Conservation (phyloP, 495 filamentous ascomycete species). For the Penicillium cosmopolitanum region DNA sequence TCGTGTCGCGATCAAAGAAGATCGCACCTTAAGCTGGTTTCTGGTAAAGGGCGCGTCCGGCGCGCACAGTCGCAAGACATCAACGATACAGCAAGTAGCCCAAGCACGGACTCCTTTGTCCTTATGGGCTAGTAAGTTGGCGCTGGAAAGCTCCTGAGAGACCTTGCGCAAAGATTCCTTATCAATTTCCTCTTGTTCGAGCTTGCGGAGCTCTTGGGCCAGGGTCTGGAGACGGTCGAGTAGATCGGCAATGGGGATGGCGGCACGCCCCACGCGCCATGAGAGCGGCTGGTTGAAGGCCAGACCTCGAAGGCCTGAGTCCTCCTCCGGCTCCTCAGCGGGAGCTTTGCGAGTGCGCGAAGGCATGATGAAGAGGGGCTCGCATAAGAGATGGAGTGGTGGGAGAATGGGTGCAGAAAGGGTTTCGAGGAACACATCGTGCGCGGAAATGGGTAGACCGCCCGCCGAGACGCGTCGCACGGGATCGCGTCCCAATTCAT, state of each 20-base stretch:
- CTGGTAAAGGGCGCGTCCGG: slow-evolving; percentile 94
- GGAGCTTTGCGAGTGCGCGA: slow-evolving; percentile 52
- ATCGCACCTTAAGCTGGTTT: slow-evolving; percentile 81
- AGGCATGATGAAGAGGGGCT: slow-evolving; percentile 45
- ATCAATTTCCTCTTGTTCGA: slow-evolving; percentile 87
- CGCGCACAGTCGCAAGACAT: slow-evolving; percentile 91
- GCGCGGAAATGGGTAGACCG: slow-evolving; percentile 17
- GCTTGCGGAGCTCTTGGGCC: slow-evolving; percentile 77
- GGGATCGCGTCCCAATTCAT: slow-evolving; percentile 23
- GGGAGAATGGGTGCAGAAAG: slow-evolving; percentile 26
- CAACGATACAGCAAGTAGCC: slow-evolving; percentile 86
- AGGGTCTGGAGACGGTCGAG: slow-evolving; percentile 79
- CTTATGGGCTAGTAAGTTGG: slow-evolving; percentile 83
- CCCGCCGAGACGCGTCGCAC: slow-evolving; percentile 33
- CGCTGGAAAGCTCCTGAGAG: slow-evolving; percentile 84
- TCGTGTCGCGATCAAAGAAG: slow-evolving; percentile 12
- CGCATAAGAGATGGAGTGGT: slow-evolving; percentile 27
- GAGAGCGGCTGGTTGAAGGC: slow-evolving; percentile 84
- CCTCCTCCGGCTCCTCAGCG: slow-evolving; percentile 43
- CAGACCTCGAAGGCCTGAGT: slow-evolving; percentile 42
- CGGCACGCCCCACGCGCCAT: slow-evolving; percentile 85
- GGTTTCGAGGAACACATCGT: slow-evolving; percentile 12
- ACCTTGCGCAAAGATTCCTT: slow-evolving; percentile 78
- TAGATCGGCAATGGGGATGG: slow-evolving; percentile 82
- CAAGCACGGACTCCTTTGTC: slow-evolving; percentile 91